A percentile compares a stretch with the other conserved stretches of the same genome.
Evolutionary conservation across 2,329 filamentous ascomycete genomes (phyloP).

Genomic region (Thielaviopsis ethacetica): DNA sequence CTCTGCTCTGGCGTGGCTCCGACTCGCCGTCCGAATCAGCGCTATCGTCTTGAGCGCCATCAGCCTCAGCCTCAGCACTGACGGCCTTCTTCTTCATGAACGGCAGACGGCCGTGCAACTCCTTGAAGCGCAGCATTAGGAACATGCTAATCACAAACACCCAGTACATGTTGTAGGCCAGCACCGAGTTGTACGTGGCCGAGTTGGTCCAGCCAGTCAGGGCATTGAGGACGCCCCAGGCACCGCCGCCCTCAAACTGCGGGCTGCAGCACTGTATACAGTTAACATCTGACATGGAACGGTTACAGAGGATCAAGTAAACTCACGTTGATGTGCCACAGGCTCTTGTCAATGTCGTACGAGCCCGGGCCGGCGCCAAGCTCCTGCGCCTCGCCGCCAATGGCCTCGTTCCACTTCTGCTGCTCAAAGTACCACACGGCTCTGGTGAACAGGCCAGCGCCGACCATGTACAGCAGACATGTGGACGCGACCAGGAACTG

Average conservation of each 20-base stretch:
- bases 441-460: constrained; percentile 65
- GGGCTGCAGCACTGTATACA: constrained; percentile 57
- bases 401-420: constrained; percentile 48
- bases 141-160: constrained; percentile 50
- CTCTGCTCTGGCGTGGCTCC: constrained; percentile 3
- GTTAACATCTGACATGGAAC: background rate
- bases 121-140: constrained; percentile 47
- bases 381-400: constrained; percentile 40
- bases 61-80: background rate
- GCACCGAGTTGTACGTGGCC: constrained; percentile 72
- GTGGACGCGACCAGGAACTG: constrained; percentile 70
- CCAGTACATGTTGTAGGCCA: constrained; percentile 85
- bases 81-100: constrained; percentile 5
- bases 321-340: constrained; percentile 69
- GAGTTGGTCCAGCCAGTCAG: constrained; percentile 80
- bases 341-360: constrained; percentile 60
- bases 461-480: constrained; percentile 70
- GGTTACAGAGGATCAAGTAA: background rate
- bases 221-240: constrained; percentile 79
- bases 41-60: background rate
- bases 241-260: constrained; percentile 52
- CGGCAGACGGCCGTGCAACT: constrained; percentile 22
- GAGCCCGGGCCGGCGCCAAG: constrained; percentile 48
- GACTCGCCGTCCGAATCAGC: background rate
- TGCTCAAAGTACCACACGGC: constrained; percentile 60